Conservation (phyloP, 768 basidiomycete species). For the Suillus sp. region DNA sequence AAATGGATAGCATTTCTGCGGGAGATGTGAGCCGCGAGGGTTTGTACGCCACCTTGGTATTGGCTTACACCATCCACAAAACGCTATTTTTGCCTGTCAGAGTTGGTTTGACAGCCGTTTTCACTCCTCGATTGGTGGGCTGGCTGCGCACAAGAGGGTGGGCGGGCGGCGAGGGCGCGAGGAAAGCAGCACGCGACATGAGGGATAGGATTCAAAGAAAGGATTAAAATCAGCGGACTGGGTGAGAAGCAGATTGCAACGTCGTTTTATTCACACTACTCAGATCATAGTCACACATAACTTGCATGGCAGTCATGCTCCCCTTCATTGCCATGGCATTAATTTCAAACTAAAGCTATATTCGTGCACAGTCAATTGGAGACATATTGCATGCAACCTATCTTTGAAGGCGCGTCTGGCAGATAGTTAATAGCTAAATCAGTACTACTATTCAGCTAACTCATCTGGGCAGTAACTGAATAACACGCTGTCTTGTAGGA, state of each 20-base stretch:
- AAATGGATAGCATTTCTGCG: conserved; percentile 48
- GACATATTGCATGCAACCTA: neutral
- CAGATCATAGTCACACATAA: neutral
- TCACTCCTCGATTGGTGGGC: conserved; percentile 83
- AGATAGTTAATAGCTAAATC: neutral
- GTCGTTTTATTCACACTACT: conserved; percentile 7
- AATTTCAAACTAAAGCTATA: neutral
- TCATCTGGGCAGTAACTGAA: neutral
- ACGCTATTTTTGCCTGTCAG: conserved; percentile 87
- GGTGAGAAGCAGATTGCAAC: neutral
- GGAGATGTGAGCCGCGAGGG: conserved; percentile 59
- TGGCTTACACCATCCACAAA: conserved; percentile 97
- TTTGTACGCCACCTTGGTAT: conserved; percentile 86
- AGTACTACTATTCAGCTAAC: neutral
- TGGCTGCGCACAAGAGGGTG: conserved; percentile 85
- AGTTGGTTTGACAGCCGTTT: conserved; percentile 82
- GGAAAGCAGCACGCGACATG: conserved; percentile 55
- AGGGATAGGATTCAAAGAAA: conserved; percentile 35
- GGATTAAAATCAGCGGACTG: neutral
- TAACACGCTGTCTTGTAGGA: neutral
- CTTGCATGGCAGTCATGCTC: neutral
- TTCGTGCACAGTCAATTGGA: neutral
- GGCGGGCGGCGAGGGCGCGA: conserved; percentile 73
- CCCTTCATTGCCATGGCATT: neutral
- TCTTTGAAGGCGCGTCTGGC: neutral